These are phyloP conservation scores for Ustilago loliicola DNA, from an alignment of 1,284 basidiomycete species.

Conservation along the genomic window DNA sequence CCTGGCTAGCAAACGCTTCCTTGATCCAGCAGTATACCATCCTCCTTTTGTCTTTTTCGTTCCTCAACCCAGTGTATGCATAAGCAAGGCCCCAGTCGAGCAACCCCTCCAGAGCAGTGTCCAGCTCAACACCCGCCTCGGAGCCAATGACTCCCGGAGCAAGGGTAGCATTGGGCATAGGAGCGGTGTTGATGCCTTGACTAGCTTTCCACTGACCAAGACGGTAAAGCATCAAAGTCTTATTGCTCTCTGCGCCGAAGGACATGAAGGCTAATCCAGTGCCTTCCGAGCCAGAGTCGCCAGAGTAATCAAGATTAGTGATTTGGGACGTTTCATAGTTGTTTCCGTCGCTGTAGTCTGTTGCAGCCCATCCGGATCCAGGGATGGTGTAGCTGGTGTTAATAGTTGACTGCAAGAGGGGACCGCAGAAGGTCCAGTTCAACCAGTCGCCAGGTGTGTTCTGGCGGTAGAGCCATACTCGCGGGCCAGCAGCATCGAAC, in stretches of 20 bases:
- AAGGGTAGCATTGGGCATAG: slow-evolving; percentile 19
- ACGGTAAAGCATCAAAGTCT: slow-evolving; percentile 37
- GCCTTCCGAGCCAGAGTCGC: slow-evolving; percentile 16
- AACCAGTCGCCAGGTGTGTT: slow-evolving; percentile 21
- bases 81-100: slow-evolving; percentile 42
- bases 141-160: slow-evolving; percentile 14
- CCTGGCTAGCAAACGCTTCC: slow-evolving; percentile 35
- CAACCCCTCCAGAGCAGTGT: slow-evolving; percentile 27
- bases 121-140: slow-evolving; percentile 16
- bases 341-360: slow-evolving; percentile 36
- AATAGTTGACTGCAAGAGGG: slow-evolving; percentile 20
- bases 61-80: slow-evolving; percentile 32
- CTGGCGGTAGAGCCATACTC: slow-evolving; percentile 39
- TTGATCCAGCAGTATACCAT: slow-evolving; percentile 45
- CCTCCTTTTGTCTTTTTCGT: slow-evolving; percentile 18
- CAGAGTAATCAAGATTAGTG: slow-evolving; percentile 23
- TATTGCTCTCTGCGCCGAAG: slow-evolving; percentile 37
- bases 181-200: slow-evolving; percentile 1
- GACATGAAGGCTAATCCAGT: slow-evolving; percentile 26
- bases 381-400: slow-evolving; percentile 34
- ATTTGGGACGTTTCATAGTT: slow-evolving; percentile 35
- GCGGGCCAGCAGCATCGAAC: slow-evolving; percentile 22
- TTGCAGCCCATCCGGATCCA: slow-evolving; percentile 25
- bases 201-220: slow-evolving; percentile 30
- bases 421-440: slow-evolving; percentile 37